phyloP scores from a whole-genome alignment of 257 asterid genomes.

The Prunella vulgaris region DNA sequence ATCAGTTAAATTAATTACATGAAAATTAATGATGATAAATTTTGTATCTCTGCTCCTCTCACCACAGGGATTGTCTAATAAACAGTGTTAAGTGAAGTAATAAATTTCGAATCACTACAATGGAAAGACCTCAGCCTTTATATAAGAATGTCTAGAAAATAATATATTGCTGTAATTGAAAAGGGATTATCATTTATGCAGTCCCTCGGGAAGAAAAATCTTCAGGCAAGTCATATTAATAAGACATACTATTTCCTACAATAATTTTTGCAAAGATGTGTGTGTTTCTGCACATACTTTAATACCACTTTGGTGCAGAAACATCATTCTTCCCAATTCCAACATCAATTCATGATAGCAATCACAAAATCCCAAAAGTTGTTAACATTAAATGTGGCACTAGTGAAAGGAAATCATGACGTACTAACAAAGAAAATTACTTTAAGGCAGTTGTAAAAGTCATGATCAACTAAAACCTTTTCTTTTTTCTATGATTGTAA shows the following conservation, averaged over 20 bases:
- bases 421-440: constrained; percentile 13
- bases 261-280: background rate
- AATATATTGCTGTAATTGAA: background rate
- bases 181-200: constrained; percentile 8
- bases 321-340: constrained; percentile 6
- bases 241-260: background rate
- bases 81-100: background rate
- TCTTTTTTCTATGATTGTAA: constrained; percentile 13
- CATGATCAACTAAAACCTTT: constrained; percentile 15
- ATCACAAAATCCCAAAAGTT: constrained; percentile 15
- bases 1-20: background rate
- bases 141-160: background rate
- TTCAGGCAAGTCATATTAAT: background rate
- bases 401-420: constrained; percentile 12
- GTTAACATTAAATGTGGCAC: background rate
- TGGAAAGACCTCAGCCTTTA: no score
- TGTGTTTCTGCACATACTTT: background rate
- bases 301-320: constrained; percentile 4
- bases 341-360: constrained; percentile 15
- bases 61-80: background rate
- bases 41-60: background rate
- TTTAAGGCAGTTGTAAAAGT: constrained; percentile 17
- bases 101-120: background rate
- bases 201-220: background rate
- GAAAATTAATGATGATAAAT: background rate